Evolutionary conservation across 2,329 filamentous ascomycete genomes (phyloP).

Genomic region (Daldinia sp.): DNA sequence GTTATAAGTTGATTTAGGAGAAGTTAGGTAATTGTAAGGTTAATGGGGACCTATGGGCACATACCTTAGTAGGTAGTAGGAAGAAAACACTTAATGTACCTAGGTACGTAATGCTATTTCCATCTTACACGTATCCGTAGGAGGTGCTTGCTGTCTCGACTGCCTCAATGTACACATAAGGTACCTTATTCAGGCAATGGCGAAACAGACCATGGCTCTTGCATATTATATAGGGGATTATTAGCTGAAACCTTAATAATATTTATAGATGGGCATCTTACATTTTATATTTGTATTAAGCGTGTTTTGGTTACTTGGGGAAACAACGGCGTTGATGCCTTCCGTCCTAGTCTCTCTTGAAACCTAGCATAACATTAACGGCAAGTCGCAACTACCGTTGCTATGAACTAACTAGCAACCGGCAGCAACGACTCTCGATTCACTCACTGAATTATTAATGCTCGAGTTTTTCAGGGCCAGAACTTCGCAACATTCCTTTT

Average conservation of each 20-base stretch:
- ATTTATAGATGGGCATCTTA: too few relatives aligned
- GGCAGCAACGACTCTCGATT: neutral
- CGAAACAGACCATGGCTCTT: neutral
- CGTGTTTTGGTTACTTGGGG: neutral
- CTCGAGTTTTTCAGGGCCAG: neutral
- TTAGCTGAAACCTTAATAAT: too few relatives aligned
- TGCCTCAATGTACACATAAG: too few relatives aligned
- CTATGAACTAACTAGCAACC: neutral
- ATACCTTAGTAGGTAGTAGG: too few relatives aligned
- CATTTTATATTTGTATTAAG: too few relatives aligned
- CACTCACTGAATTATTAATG: too few relatives aligned
- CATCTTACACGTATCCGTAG: too few relatives aligned
- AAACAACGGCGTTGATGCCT: slow-evolving; percentile 2
- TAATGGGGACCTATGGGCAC: too few relatives aligned
- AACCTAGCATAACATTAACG: neutral
- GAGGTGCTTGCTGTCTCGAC: too few relatives aligned
- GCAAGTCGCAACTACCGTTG: neutral
- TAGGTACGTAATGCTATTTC: too few relatives aligned
- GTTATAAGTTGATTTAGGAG: neutral
- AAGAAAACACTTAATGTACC: too few relatives aligned
- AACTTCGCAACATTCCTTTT: neutral
- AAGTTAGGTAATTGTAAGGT: neutral
- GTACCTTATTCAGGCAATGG: too few relatives aligned
- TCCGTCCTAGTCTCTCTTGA: neutral
- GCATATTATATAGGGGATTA: neutral